phyloP scores from a whole-genome alignment of 179 eudicot species.

The Heliamphora pulchella region DNA sequence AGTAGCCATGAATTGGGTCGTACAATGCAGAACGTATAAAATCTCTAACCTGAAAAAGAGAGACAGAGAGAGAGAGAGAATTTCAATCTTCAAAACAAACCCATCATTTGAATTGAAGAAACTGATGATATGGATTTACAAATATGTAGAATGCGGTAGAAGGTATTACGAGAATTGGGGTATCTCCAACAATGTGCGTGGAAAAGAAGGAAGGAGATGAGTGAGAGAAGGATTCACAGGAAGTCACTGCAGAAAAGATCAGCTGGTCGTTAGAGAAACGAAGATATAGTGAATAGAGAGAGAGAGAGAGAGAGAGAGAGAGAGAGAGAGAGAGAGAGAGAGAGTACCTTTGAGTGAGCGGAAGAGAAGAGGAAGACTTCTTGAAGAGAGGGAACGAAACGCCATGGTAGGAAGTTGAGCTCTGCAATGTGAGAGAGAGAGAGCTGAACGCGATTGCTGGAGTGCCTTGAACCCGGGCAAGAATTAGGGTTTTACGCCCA shows the following conservation, averaged over 20 bases:
- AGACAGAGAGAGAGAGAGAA: background rate
- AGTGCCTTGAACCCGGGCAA: too few relatives aligned
- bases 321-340: slow-evolving; percentile 15
- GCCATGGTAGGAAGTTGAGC: too few relatives aligned
- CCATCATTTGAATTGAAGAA: background rate
- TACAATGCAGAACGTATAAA: slow-evolving; percentile 78
- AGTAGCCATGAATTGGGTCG: slow-evolving; percentile 68
- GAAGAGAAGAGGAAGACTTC: background rate
- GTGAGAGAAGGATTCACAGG: slow-evolving; percentile 18
- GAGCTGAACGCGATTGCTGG: too few relatives aligned
- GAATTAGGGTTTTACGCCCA: too few relatives aligned
- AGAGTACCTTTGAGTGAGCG: slow-evolving; percentile 21
- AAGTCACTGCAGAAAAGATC: background rate
- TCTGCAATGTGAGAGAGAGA: too few relatives aligned
- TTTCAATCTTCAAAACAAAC: background rate
- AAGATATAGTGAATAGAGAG: background rate
- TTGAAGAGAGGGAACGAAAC: too few relatives aligned
- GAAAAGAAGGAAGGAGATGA: slow-evolving; percentile 40
- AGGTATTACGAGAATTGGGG: slow-evolving; percentile 47
- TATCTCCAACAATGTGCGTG: slow-evolving; percentile 40
- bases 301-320: background rate
- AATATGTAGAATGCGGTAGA: background rate
- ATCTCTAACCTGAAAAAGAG: slow-evolving; percentile 60
- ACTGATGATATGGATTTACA: background rate
- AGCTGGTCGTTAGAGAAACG: background rate